Percentiles rank a stretch among this genome's conserved stretches.
phyloP scores from a whole-genome alignment of 495 filamentous ascomycete genomes.

The Penicillium riverlandense region DNA sequence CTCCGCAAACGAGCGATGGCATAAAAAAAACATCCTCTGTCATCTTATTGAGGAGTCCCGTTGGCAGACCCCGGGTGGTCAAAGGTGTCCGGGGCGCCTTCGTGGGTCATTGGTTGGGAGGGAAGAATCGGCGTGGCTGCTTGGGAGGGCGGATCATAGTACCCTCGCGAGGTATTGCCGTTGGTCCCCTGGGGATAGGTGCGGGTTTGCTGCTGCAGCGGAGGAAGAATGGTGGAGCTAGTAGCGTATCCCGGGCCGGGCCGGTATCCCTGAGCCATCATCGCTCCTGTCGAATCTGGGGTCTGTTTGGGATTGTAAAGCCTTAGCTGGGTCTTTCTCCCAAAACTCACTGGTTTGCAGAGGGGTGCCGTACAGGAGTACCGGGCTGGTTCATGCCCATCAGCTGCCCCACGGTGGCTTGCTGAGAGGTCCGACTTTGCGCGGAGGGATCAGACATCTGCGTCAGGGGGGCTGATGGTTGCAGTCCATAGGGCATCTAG shows the following conservation, averaged over 20 bases:
- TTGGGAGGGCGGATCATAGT: slow-evolving; percentile 30
- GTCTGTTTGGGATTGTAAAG: slow-evolving; percentile 21
- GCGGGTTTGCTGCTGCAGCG: slow-evolving; percentile 28
- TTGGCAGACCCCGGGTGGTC: slow-evolving; percentile 26
- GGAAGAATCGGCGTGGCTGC: slow-evolving; percentile 33
- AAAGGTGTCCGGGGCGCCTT: slow-evolving; percentile 30
- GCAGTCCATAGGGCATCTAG: slow-evolving; percentile 31
- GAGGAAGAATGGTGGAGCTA: slow-evolving; percentile 30
- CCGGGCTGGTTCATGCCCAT: slow-evolving; percentile 36
- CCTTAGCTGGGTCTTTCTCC: slow-evolving; percentile 22
- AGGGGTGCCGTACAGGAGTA: slow-evolving; percentile 37
- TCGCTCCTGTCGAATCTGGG: slow-evolving; percentile 33
- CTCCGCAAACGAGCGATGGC: slow-evolving; percentile 7
- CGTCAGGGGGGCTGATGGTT: slow-evolving; percentile 24
- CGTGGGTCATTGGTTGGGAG: slow-evolving; percentile 27
- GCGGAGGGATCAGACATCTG: slow-evolving; percentile 33
- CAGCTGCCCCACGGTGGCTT: slow-evolving; percentile 35
- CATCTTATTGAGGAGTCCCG: slow-evolving; percentile 29
- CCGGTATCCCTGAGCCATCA: slow-evolving; percentile 33
- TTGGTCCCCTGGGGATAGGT: slow-evolving; percentile 26
- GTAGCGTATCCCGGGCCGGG: slow-evolving; percentile 27
- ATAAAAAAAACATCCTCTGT: neutral
- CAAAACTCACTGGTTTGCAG: slow-evolving; percentile 17
- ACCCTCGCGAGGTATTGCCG: slow-evolving; percentile 20
- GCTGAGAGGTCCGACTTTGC: slow-evolving; percentile 29